A percentile compares a stretch with the other conserved stretches of the same genome.
Conservation (phyloP, 139 green algal genomes). For the Micromonas commoda region DNA sequence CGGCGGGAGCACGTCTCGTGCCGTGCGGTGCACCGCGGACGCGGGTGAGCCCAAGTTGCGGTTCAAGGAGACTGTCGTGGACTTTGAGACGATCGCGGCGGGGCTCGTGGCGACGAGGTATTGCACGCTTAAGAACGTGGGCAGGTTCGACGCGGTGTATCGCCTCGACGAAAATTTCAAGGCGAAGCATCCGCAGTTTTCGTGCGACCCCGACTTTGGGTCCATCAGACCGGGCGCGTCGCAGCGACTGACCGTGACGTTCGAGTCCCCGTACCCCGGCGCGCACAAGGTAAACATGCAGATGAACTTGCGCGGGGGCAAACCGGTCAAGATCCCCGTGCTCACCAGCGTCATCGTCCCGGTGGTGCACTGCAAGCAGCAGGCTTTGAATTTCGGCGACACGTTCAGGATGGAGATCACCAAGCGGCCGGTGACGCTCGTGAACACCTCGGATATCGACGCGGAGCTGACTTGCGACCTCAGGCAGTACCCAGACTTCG, state of each 20-base stretch:
- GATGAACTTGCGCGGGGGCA: conserved; percentile 52
- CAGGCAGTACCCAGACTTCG: conserved; percentile 50
- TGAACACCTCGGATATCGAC: conserved; percentile 51
- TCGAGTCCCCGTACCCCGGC: conserved; percentile 35
- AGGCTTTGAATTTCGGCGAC: conserved; percentile 45
- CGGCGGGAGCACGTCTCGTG: neutral
- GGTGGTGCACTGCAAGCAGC: conserved; percentile 42
- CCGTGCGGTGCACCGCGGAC: conserved; percentile 9
- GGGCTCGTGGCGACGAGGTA: neutral
- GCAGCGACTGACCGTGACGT: conserved; percentile 51
- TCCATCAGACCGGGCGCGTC: neutral
- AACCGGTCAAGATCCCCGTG: conserved; percentile 50
- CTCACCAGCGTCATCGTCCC: conserved; percentile 51
- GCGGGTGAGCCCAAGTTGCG: neutral
- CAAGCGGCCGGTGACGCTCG: no score
- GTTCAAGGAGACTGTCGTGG: conserved; percentile 50
- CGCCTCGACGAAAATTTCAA: neutral
- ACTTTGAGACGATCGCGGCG: conserved; percentile 29
- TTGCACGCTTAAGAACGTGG: neutral
- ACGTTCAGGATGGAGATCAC: conserved; percentile 48
- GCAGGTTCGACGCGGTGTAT: neutral
- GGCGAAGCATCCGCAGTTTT: neutral
- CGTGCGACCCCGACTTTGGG: neutral
- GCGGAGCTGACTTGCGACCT: conserved; percentile 45
- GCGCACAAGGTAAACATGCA: conserved; percentile 33